These are phyloP conservation scores for Sordaria brevicollis DNA, from an alignment of 495 filamentous ascomycete species.

Conservation along the genomic window DNA sequence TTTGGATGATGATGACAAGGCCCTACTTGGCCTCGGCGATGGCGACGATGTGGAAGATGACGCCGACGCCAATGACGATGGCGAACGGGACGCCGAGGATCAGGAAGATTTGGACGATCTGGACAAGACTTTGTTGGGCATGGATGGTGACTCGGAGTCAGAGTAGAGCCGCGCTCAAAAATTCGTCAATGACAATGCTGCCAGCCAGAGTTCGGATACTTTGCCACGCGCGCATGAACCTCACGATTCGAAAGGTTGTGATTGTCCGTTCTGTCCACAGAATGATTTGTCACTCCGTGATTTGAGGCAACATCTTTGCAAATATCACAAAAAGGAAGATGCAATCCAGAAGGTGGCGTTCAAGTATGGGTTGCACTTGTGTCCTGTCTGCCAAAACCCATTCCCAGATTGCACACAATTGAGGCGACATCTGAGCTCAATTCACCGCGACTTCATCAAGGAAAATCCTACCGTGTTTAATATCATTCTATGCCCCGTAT, in stretches of 20 bases:
- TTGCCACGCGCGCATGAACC: background rate
- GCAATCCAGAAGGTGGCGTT: background rate
- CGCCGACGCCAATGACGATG: slow-evolving; percentile 12
- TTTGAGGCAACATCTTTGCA: background rate
- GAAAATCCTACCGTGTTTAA: too few species aligned
- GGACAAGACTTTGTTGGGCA: slow-evolving; percentile 39
- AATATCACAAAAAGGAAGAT: background rate
- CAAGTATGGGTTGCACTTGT: background rate
- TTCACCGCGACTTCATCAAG: too few species aligned
- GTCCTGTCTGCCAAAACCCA: background rate
- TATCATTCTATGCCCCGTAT: too few species aligned
- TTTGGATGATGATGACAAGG: slow-evolving; percentile 41
- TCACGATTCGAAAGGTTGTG: background rate
- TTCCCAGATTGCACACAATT: background rate
- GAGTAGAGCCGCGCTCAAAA: slow-evolving; percentile 11
- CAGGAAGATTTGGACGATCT: slow-evolving; percentile 43
- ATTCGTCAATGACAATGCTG: background rate
- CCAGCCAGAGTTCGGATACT: background rate
- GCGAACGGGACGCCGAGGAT: slow-evolving; percentile 36
- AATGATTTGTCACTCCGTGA: background rate
- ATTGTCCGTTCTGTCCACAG: background rate
- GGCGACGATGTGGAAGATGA: slow-evolving; percentile 19
- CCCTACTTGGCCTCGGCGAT: slow-evolving; percentile 35
- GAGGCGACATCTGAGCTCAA: too few species aligned
- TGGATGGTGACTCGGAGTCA: slow-evolving; percentile 35